phyloP scores from a whole-genome alignment of 768 basidiomycete species.

The Phaeotremella skinneri region DNA sequence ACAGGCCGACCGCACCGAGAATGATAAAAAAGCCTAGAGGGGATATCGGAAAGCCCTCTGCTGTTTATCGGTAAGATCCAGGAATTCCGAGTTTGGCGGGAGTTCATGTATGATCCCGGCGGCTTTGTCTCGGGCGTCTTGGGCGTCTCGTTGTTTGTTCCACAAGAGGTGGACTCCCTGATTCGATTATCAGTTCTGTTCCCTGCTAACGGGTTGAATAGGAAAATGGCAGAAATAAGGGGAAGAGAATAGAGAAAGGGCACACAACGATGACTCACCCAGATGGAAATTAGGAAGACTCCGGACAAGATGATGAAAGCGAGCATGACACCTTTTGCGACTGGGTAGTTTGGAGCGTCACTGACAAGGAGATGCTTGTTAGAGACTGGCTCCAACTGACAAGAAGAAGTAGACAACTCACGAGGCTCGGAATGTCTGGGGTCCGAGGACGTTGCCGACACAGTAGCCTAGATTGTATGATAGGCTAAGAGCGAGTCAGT shows the following conservation, averaged over 20 bases:
- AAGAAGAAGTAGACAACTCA: not conserved
- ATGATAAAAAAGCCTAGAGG: not conserved
- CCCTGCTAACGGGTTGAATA: too few species aligned
- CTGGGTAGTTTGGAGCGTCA: conserved; percentile 2
- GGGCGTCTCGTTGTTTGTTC: conserved; percentile 15
- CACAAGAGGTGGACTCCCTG: conserved; percentile 7
- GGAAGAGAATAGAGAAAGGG: not conserved
- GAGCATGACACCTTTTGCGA: conserved; percentile 10
- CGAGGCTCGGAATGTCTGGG: not conserved
- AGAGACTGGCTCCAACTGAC: too few species aligned
- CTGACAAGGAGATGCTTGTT: not conserved
- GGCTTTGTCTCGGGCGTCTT: conserved; percentile 10
- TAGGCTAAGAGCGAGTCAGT: conserved; percentile 11
- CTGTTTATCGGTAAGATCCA: conserved; percentile 22
- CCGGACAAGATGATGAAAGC: conserved; percentile 4
- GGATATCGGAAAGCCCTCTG: conserved; percentile 20
- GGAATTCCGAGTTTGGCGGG: conserved; percentile 20
- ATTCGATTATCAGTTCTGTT: not conserved
- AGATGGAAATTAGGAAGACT: conserved; percentile 4
- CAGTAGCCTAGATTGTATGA: not conserved
- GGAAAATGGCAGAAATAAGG: too few species aligned
- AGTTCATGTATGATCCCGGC: conserved; percentile 16
- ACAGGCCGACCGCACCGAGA: not conserved
- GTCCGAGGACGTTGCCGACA: not conserved
- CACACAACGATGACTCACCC: not conserved